Evolutionary conservation across 2,329 filamentous ascomycete genomes (phyloP).

Genomic region (Aspergillus ustus): DNA sequence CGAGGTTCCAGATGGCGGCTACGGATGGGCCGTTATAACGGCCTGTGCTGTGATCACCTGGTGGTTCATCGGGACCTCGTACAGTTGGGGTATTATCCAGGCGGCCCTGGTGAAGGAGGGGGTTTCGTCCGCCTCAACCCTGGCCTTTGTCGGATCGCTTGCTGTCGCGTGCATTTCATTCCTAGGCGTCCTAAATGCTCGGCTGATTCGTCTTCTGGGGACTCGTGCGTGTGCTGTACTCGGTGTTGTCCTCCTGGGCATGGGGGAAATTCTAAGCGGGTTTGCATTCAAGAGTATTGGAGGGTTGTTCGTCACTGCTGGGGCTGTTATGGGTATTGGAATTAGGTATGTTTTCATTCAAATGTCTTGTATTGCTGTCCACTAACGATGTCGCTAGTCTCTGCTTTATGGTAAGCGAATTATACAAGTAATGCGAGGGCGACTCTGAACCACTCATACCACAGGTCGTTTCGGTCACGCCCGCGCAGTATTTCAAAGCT

Average conservation of each 20-base stretch:
- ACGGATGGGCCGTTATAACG: conserved; percentile 51
- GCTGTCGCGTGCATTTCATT: conserved; percentile 56
- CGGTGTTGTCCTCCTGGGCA: conserved; percentile 57
- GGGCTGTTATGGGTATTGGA: conserved; percentile 54
- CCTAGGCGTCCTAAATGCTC: conserved; percentile 57
- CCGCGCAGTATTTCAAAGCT: conserved; percentile 60
- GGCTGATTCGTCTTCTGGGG: conserved; percentile 57
- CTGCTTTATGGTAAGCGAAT: conserved; percentile 47
- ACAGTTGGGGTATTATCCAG: conserved; percentile 67
- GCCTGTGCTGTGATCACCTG: conserved; percentile 58
- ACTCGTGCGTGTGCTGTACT: conserved; percentile 51
- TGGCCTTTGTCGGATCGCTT: conserved; percentile 64
- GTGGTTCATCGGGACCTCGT: conserved; percentile 62
- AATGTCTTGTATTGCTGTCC: neutral
- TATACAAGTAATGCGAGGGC: too few relatives aligned
- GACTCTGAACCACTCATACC: neutral
- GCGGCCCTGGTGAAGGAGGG: conserved; percentile 56
- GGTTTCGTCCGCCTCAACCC: conserved; percentile 55
- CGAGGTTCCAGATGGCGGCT: conserved; percentile 38
- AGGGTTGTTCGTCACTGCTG: conserved; percentile 55
- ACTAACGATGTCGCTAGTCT: conserved; percentile 22
- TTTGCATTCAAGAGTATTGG: conserved; percentile 53
- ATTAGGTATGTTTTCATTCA: conserved; percentile 35
- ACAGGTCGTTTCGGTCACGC: conserved; percentile 46
- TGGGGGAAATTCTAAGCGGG: conserved; percentile 54